A percentile compares a stretch with the other conserved stretches of the same genome.
These are phyloP conservation scores for Amniculicola lignicola DNA, from an alignment of 495 filamentous ascomycete species.

Conservation along the genomic window DNA sequence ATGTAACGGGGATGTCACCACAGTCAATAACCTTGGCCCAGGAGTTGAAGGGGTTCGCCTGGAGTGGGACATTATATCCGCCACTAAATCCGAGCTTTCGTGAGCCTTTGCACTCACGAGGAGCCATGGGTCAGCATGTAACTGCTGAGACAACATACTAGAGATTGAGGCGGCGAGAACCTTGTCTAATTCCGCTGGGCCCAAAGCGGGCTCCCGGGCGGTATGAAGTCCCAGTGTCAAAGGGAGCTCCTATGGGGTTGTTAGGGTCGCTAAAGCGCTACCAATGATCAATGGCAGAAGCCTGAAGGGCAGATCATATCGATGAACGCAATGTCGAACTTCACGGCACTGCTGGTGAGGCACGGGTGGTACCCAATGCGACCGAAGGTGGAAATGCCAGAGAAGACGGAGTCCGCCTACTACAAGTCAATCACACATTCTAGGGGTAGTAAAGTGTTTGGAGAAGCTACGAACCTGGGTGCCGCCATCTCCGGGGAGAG, in stretches of 20 bases:
- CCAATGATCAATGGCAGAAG: neutral
- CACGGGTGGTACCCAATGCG: conserved; percentile 76
- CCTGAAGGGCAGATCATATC: conserved; percentile 20
- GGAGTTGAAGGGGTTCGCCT: conserved; percentile 45
- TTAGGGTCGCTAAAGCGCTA: neutral
- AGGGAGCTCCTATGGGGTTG: conserved; percentile 51
- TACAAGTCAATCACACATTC: neutral
- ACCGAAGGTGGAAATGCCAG: conserved; percentile 60
- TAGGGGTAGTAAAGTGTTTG: neutral
- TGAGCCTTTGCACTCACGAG: conserved; percentile 47
- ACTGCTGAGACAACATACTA: conserved; percentile 50
- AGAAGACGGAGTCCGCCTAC: conserved; percentile 61
- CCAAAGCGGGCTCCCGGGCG: conserved; percentile 82
- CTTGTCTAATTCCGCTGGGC: conserved; percentile 76
- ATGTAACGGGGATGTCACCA: conserved; percentile 46
- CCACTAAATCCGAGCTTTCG: conserved; percentile 54
- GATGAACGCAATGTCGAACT: conserved; percentile 48
- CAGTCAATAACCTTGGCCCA: conserved; percentile 47
- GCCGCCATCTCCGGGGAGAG: conserved; percentile 64
- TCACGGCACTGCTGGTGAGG: conserved; percentile 57
- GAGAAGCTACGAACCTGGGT: conserved; percentile 52
- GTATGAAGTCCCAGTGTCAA: conserved; percentile 69
- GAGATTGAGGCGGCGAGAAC: conserved; percentile 66
- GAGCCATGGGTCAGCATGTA: conserved; percentile 26
- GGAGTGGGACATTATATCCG: conserved; percentile 58